These are phyloP conservation scores for Aristolochia californica DNA, from an alignment of 164 flowering plant species.

Conservation along the genomic window DNA sequence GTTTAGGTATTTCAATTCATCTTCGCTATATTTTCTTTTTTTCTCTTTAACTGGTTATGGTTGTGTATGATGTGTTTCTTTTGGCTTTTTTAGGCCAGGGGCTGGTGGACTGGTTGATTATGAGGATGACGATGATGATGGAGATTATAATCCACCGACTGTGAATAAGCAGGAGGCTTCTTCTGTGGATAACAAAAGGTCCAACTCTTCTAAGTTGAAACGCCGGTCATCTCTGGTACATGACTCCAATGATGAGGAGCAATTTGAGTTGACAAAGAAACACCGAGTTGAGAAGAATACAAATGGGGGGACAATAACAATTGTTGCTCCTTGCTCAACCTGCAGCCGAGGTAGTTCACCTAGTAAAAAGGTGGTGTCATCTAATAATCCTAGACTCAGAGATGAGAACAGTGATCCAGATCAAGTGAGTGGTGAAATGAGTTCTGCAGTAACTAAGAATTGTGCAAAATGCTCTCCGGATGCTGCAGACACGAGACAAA, in stretches of 20 bases:
- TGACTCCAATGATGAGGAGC: slow-evolving; percentile 28
- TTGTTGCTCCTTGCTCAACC: slow-evolving; percentile 43
- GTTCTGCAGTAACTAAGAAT: slow-evolving; percentile 15
- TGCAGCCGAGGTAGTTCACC: slow-evolving; percentile 39
- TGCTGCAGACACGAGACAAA: slow-evolving; percentile 26
- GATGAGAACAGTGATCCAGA: slow-evolving; percentile 12
- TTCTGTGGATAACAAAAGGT: slow-evolving; percentile 33
- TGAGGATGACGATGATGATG: slow-evolving; percentile 88
- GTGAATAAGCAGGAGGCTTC: slow-evolving; percentile 33
- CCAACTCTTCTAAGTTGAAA: slow-evolving; percentile 41
- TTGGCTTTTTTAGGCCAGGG: slow-evolving; percentile 39
- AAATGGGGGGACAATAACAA: slow-evolving; percentile 30
- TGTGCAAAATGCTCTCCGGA: slow-evolving; percentile 30
- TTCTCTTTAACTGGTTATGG: not conserved
- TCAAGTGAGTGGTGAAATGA: slow-evolving; percentile 26
- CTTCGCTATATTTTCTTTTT: not conserved
- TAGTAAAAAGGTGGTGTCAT: slow-evolving; percentile 22
- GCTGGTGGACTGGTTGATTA: slow-evolving; percentile 84
- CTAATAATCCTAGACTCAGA: slow-evolving; percentile 1
- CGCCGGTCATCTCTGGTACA: slow-evolving; percentile 21
- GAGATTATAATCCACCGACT: slow-evolving; percentile 60
- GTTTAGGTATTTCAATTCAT: slow-evolving; percentile 29
- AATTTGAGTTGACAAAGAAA: slow-evolving; percentile 38
- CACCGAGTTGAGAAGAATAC: slow-evolving; percentile 32
- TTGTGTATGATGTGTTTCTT: not conserved